phyloP scores from a whole-genome alignment of 805 yeast species.

The Crinitomyces ghanaensis region DNA sequence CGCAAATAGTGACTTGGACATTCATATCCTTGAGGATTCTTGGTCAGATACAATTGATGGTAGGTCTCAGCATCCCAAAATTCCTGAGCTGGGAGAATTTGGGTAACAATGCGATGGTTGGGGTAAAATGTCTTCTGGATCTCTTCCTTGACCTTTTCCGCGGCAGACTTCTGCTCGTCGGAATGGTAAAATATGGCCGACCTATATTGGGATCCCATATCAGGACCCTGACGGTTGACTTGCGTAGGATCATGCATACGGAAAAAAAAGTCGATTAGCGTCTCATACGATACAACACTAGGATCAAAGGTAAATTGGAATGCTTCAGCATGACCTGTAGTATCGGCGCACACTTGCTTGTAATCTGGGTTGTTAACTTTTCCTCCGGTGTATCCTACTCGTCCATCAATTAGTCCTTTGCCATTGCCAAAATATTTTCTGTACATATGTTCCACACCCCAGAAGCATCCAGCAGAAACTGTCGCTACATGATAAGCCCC shows the following conservation, averaged over 20 bases:
- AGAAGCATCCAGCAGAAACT: slow-evolving; percentile 46
- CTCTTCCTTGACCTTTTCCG: slow-evolving; percentile 35
- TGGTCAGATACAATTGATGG: slow-evolving; percentile 72
- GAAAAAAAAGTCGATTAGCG: slow-evolving; percentile 73
- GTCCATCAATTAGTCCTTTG: slow-evolving; percentile 59
- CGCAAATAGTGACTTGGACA: slow-evolving; percentile 85
- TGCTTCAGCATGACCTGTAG: slow-evolving; percentile 75
- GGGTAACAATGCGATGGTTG: slow-evolving; percentile 59
- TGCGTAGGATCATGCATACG: slow-evolving; percentile 93
- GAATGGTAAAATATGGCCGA: slow-evolving; percentile 62
- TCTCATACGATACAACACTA: slow-evolving; percentile 40
- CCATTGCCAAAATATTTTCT: slow-evolving; percentile 49
- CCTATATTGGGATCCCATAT: slow-evolving; percentile 81
- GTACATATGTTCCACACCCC: slow-evolving; percentile 65
- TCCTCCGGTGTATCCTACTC: slow-evolving; percentile 92
- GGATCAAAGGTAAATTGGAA: slow-evolving; percentile 81
- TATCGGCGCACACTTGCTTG: slow-evolving; percentile 61
- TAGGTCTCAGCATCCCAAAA: slow-evolving; percentile 95
- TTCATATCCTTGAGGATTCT: slow-evolving; percentile 77
- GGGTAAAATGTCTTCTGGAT: slow-evolving; percentile 63
- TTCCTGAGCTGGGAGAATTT: slow-evolving; percentile 49
- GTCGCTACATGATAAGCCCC: slow-evolving; percentile 44
- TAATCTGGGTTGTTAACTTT: slow-evolving; percentile 43
- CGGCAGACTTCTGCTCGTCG: slow-evolving; percentile 37
- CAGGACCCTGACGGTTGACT: slow-evolving; percentile 73